These are phyloP conservation scores for Lasiosphaeria miniovina DNA, from an alignment of 495 filamentous ascomycete genomes.

Conservation along the genomic window DNA sequence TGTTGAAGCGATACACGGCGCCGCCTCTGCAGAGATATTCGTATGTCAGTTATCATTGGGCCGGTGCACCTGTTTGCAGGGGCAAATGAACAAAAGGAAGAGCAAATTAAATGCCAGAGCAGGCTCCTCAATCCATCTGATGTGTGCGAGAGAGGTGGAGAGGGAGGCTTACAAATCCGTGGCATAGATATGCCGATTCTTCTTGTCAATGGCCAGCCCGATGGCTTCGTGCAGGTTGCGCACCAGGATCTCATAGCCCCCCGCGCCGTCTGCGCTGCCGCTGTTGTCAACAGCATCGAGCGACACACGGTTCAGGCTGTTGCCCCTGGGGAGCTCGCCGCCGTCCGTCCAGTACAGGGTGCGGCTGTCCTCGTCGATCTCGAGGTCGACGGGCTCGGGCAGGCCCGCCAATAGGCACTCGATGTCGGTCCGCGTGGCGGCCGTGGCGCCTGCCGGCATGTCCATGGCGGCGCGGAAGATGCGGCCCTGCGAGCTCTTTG, in stretches of 20 bases:
- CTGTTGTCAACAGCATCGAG: conserved; percentile 17
- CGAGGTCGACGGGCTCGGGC: conserved; percentile 56
- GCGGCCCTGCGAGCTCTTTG: conserved; percentile 43
- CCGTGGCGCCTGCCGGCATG: conserved; percentile 27
- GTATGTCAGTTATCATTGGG: neutral
- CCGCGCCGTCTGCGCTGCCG: no score
- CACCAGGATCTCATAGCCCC: conserved; percentile 23
- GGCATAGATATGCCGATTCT: conserved; percentile 39
- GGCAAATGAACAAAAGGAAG: neutral
- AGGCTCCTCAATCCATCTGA: no score
- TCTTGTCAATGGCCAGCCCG: conserved; percentile 42
- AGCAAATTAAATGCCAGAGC: no score
- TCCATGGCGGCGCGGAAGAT: conserved; percentile 44
- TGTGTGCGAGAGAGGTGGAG: no score
- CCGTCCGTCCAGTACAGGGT: conserved; percentile 56
- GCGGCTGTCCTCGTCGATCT: conserved; percentile 38
- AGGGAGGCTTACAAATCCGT: conserved; percentile 43
- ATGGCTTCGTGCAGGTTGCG: conserved; percentile 50
- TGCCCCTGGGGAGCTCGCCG: conserved; percentile 49
- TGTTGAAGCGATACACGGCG: conserved; percentile 42
- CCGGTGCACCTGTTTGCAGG: neutral
- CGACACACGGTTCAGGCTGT: conserved; percentile 39
- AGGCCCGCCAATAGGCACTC: conserved; percentile 39
- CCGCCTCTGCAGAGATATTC: conserved; percentile 29
- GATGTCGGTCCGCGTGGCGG: conserved; percentile 35